Evolutionary conservation across 108 stramenopile species (phyloP), one percentile per base, ranked within the genome.

Genomic region (Skeletonema potamos): DNA sequence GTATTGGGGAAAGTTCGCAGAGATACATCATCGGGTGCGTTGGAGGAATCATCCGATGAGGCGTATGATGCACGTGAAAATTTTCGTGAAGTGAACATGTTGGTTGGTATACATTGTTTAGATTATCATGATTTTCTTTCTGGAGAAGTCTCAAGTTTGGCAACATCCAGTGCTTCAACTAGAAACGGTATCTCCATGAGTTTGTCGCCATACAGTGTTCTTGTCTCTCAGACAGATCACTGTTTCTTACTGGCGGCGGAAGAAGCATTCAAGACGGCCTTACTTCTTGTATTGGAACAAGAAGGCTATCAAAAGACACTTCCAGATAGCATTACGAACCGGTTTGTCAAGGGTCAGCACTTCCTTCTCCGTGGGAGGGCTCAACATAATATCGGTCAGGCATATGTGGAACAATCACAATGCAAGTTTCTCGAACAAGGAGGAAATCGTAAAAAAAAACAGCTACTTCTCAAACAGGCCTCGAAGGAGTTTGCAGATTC

Each of bases 61-160:
- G 58, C 64, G 1, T 79, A 68, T 55, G 56, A 2, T 27, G 37
- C 60, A 30, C 60, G 70, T 10, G 77, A 79, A 41, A 67, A 58
- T n/a, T 72, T 29, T 7, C 68, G 77, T 27, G 77, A 79, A 34
- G 66, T 65, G 12, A 68, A 71, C 24, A 79, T 79, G 77, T 54
- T 66, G 8, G 54, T 79, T 26, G 77, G 77, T 7, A 67, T 36
- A 3, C 41, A 70, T 18, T 64, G 62, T 11, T 12, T 79, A 4
- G 62, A 79, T 10, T 44, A 68, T 29, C 58, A 72, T 63, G 59
- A 46, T 6, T 39, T 68, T 18, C 36, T 75, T 15, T 68, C 37
- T 13, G 39, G 39, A 54, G 58, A 65, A 30, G 33, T 71, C 57
- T 55, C 27, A 7, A 4, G 18, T 55, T 37, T 26, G 28, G 1